Evolutionary conservation across 2,329 filamentous ascomycete species (phyloP).

Genomic region (Epichloe coenophiala): DNA sequence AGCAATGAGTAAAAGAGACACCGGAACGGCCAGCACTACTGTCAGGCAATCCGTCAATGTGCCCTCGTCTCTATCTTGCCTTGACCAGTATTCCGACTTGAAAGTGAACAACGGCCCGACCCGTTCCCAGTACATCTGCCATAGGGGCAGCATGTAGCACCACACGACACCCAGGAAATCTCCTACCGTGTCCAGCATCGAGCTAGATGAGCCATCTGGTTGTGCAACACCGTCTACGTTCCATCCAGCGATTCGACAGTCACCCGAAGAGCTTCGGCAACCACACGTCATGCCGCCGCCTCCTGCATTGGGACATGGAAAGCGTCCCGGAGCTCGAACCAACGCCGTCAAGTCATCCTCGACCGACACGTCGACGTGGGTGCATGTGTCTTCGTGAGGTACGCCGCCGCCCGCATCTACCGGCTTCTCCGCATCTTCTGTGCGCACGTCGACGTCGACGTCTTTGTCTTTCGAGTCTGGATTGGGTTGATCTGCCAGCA

Average conservation of each 20-base stretch:
- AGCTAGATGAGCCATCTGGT: background rate
- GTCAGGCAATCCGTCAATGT: constrained; percentile 13
- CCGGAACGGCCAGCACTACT: constrained; percentile 16
- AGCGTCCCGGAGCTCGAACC: constrained; percentile 14
- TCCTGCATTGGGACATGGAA: constrained; percentile 14
- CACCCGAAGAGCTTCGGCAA: constrained; percentile 11
- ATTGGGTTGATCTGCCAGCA: background rate
- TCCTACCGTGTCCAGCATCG: background rate
- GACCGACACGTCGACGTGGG: background rate
- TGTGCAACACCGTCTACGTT: background rate
- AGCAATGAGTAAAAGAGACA: constrained; percentile 12
- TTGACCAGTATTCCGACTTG: constrained; percentile 22
- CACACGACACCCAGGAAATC: background rate
- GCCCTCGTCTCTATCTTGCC: constrained; percentile 11
- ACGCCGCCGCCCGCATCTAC: background rate
- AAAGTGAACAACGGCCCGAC: constrained; percentile 26
- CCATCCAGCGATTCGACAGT: too few relatives aligned
- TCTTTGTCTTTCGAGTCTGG: background rate
- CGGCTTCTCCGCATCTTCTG: background rate
- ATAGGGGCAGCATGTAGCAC: constrained; percentile 5
- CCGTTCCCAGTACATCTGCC: constrained; percentile 20
- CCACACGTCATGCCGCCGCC: constrained; percentile 17
- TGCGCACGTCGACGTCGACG: background rate
- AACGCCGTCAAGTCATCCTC: constrained; percentile 4
- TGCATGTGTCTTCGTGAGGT: background rate